A percentile compares a stretch with the other conserved stretches of the same genome.
These are phyloP conservation scores for Alternaria sp. DNA, from an alignment of 2,329 filamentous ascomycete genomes.

Conservation along the genomic window DNA sequence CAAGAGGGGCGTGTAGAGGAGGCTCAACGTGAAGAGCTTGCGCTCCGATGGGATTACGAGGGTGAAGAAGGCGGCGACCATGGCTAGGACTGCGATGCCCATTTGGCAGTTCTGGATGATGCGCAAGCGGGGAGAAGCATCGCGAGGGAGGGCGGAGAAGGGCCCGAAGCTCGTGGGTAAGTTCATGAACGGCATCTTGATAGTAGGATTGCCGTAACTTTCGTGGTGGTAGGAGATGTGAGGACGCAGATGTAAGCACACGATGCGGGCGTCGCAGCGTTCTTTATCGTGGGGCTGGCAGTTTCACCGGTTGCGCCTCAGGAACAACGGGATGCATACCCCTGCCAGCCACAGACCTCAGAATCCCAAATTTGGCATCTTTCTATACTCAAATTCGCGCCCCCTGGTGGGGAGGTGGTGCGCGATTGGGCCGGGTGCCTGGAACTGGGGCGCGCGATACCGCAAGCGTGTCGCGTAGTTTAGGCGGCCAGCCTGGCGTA, in stretches of 20 bases:
- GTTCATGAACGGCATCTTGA: neutral
- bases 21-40: slow-evolving; percentile 31
- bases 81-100: slow-evolving; percentile 17
- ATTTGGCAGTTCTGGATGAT: slow-evolving; percentile 27
- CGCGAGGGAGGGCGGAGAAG: slow-evolving; percentile 1
- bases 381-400: slow-evolving; percentile 13
- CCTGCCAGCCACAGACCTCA: neutral
- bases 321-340: slow-evolving; percentile 1
- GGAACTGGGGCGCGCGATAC: slow-evolving; percentile 15
- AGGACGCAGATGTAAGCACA: neutral
- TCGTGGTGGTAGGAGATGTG: neutral
- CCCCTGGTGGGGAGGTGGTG: slow-evolving; percentile 1
- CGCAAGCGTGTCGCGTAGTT: slow-evolving; percentile 13
- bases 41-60: slow-evolving; percentile 25
- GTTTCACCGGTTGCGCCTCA: slow-evolving; percentile 30
- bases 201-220: neutral
- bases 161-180: neutral
- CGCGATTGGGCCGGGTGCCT: slow-evolving; percentile 23
- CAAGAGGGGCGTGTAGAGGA: slow-evolving; percentile 29
- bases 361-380: slow-evolving; percentile 7
- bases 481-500: slow-evolving; percentile 18
- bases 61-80: slow-evolving; percentile 22
- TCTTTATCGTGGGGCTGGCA: slow-evolving; percentile 19
- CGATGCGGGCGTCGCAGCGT: neutral
- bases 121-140: slow-evolving; percentile 26